Base-by-base conservation (phyloP, 2,329 filamentous ascomycete genomes). In the Claviceps fusiformis region DNA sequence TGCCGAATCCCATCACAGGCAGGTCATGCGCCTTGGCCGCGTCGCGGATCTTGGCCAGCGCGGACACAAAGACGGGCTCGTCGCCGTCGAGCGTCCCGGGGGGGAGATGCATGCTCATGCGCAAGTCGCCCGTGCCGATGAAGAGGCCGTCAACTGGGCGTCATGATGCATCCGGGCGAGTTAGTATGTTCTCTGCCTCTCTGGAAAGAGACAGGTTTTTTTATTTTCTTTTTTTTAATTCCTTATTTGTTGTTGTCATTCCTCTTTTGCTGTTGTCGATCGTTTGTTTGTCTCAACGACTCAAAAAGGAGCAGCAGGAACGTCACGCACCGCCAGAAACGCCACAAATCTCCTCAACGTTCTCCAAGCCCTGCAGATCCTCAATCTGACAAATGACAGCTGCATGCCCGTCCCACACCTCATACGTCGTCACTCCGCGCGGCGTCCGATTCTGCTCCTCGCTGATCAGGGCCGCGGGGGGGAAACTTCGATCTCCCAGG, bases 361-460 rank as follows among this genome's bases (percentile, higher is more conserved):
- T 55, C 9, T 52, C 48, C 24, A 55, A n/a, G 24, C 54, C 54
- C n/a, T 55, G 24, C 37, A 52, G 27, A 31, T 55, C 54, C 29
- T 55, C 54, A 37, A 55, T 52, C 33, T 55, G 54, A n/a, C 48
- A 51, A 15, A 55, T 5, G n/a, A 52, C 48, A 24, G 54, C 54
- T 11, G 33, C 41, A 31, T 55, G 54, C 15, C 11, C 31, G 43
- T 55, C 46, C 54, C 54, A 55, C n/a, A 55, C 49, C 31, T 52
- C 54, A 31, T 51, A 55, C 11, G 37, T 37, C 15, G 44, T 54
- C 44, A 37, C 37, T 10, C 31, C 47, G n/a, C 33, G 41, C 15
- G 54, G 54, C 48, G 54, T 51, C 24, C 35, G 33, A 29, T 29
- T 47, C 31, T 55, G 47, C 31, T 55, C 29, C 31, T 52, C 31